Evolutionary conservation across 768 basidiomycete species (phyloP).

Genomic region (Psilocybe subaeruginosa): DNA sequence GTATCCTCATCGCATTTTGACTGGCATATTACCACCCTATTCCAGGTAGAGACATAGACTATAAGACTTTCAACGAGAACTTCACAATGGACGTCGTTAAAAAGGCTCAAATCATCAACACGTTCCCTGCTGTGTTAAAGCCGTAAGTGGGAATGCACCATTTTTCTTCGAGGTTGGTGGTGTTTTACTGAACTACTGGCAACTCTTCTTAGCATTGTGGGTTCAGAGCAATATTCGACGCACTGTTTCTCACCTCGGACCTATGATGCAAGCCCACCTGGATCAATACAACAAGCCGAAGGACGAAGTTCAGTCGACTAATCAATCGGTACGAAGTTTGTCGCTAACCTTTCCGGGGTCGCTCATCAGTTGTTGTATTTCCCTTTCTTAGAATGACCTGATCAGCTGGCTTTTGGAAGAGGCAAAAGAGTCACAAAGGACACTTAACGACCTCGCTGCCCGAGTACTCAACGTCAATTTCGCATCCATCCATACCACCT

Average conservation of each 20-base stretch:
- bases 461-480: conserved; percentile 39
- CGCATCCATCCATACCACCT: conserved; percentile 41
- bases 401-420: conserved; percentile 48
- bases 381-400: conserved; percentile 40
- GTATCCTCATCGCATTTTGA: background rate
- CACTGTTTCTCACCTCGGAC: conserved; percentile 29
- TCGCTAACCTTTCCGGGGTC: too few species aligned
- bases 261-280: conserved; percentile 33
- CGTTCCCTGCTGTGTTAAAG: conserved; percentile 22
- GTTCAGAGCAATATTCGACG: conserved; percentile 22
- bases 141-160: conserved; percentile 17
- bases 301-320: conserved; percentile 33
- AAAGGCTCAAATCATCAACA: conserved; percentile 21
- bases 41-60: conserved; percentile 13
- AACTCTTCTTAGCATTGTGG: conserved; percentile 22
- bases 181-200: background rate
- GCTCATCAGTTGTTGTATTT: background rate
- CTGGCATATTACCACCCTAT: background rate
- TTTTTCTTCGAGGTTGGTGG: too few species aligned
- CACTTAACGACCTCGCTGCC: conserved; percentile 23
- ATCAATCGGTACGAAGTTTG: conserved; percentile 29
- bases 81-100: conserved; percentile 22
- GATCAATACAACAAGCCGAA: conserved; percentile 24
- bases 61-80: conserved; percentile 22
- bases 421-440: conserved; percentile 32